phyloP scores from a whole-genome alignment of 2,329 filamentous ascomycete species.

The Pyricularia sp. region DNA sequence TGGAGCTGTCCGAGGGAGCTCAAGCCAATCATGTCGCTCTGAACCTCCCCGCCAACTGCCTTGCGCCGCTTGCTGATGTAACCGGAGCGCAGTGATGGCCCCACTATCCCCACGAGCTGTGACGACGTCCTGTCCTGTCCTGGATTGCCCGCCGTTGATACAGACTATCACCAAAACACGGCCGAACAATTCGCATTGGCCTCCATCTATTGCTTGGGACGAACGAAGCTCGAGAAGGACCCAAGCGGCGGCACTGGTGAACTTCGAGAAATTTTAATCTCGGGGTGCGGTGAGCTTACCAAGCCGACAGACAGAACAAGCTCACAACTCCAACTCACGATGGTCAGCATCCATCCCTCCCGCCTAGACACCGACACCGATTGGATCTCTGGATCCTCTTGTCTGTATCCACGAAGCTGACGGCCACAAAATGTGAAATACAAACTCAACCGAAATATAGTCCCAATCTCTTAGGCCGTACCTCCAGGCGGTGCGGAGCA shows the following conservation, averaged over 20 bases:
- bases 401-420: neutral
- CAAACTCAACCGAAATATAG: constrained; percentile 29
- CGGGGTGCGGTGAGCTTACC: neutral
- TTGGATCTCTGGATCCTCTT: neutral
- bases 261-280: neutral
- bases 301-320: neutral
- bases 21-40: neutral
- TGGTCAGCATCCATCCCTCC: neutral
- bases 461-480: constrained; percentile 96
- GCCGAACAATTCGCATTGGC: neutral
- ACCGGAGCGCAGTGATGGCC: neutral
- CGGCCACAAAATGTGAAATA: neutral
- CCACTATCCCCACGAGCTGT: constrained; percentile 1
- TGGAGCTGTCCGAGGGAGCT: neutral
- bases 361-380: neutral
- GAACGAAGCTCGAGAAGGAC: neutral
- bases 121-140: neutral
- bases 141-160: neutral
- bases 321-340: neutral
- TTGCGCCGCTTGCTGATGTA: neutral
- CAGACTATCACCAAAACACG: neutral
- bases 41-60: neutral
- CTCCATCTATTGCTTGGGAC: neutral
- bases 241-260: neutral
- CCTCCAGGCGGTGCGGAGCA: constrained; percentile 90